Evolutionary conservation across 176 grass and related monocot species (phyloP).

Genomic region (Oryza glumipatula): DNA sequence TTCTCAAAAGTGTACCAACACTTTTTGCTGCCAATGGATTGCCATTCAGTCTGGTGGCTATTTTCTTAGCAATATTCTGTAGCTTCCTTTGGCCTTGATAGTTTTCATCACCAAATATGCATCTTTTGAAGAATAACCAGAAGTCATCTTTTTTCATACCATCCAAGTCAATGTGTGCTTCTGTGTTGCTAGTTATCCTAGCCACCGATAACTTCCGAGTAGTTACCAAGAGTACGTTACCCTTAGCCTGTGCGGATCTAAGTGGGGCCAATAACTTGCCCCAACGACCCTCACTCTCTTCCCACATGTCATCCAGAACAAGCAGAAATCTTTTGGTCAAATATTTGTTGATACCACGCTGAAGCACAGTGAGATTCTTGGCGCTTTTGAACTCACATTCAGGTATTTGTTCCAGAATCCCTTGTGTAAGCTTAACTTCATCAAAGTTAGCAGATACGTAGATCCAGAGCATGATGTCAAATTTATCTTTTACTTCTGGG

Average conservation of each 20-base stretch:
- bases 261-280: conserved; percentile 53
- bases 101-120: conserved; percentile 45
- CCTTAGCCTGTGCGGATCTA: conserved; percentile 38
- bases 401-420: conserved; percentile 32
- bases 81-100: conserved; percentile 2
- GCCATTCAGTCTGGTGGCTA: conserved; percentile 47
- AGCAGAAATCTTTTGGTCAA: conserved; percentile 52
- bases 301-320: conserved; percentile 69
- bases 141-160: conserved; percentile 44
- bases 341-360: conserved; percentile 27
- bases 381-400: not conserved
- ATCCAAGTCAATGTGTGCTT: conserved; percentile 33
- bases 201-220: conserved; percentile 49
- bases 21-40: conserved; percentile 63
- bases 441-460: conserved; percentile 52
- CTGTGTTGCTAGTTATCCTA: not conserved
- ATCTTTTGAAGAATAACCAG: conserved; percentile 43
- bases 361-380: conserved; percentile 35
- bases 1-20: conserved; percentile 46
- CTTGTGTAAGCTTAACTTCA: conserved; percentile 43
- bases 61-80: conserved; percentile 37
- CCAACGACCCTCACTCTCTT: conserved; percentile 52
- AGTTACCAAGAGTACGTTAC: conserved; percentile 54
- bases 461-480: conserved; percentile 48
- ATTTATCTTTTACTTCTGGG: not conserved